phyloP scores from a whole-genome alignment of 345 rosid genomes.

The Arabis alpina region DNA sequence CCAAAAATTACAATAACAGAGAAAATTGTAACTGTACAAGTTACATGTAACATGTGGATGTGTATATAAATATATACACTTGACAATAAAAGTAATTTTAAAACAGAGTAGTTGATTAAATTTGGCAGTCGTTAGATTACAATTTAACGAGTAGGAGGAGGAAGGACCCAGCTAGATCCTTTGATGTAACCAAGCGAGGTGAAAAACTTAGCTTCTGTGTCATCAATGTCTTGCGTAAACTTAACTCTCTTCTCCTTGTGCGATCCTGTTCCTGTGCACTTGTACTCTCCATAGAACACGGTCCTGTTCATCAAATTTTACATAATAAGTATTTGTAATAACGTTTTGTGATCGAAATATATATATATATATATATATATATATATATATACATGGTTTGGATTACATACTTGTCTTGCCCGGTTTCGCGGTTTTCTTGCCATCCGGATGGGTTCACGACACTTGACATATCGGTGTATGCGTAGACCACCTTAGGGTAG shows the following conservation, averaged over 20 bases:
- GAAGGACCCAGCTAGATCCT: conserved; percentile 70
- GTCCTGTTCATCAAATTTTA: conserved; percentile 42
- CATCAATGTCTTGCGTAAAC: conserved; percentile 46
- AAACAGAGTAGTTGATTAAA: background rate
- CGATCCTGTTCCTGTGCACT: conserved; percentile 56
- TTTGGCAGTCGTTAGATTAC: conserved; percentile 22
- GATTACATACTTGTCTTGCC: conserved; percentile 44
- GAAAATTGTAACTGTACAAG: background rate
- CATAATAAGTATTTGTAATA: background rate
- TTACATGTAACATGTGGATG: background rate
- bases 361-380: background rate
- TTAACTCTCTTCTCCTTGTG: conserved; percentile 33
- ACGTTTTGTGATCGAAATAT: background rate
- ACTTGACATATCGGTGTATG: conserved; percentile 52
- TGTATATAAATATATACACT: background rate
- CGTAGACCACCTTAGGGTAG: conserved; percentile 53
- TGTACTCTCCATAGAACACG: conserved; percentile 56
- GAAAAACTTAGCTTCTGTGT: conserved; percentile 41
- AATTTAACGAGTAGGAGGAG: conserved; percentile 50
- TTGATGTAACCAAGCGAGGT: conserved; percentile 51
- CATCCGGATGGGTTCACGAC: conserved; percentile 54
- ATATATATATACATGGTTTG: background rate
- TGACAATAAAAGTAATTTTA: background rate
- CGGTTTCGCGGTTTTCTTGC: conserved; percentile 45
- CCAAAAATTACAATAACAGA: conserved; percentile 10